Conservation (phyloP, 2,329 filamentous ascomycete species). For the Fusarium longipes region DNA sequence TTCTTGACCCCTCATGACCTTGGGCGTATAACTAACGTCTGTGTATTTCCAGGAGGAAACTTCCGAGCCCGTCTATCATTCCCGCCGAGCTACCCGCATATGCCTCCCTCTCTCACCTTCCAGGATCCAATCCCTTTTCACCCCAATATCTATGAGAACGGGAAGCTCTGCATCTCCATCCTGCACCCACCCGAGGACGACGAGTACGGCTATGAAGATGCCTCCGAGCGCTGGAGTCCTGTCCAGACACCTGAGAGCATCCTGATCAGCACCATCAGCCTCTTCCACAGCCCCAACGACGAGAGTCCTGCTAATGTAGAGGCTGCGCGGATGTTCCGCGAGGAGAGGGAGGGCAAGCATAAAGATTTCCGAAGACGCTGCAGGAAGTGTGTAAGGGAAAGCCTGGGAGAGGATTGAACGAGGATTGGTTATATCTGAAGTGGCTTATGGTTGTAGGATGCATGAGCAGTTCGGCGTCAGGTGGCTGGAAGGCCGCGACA, state of each 20-base stretch:
- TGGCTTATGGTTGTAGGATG: neutral
- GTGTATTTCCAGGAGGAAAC: constrained; percentile 75
- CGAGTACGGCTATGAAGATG: constrained; percentile 91
- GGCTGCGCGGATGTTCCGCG: constrained; percentile 87
- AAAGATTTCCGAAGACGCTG: constrained; percentile 84
- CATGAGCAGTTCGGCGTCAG: constrained; percentile 26
- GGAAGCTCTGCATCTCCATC: constrained; percentile 96
- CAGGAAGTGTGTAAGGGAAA: constrained; percentile 82
- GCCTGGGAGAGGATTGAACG: constrained; percentile 75
- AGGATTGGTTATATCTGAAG: neutral
- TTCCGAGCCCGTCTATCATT: constrained; percentile 89
- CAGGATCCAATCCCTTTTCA: constrained; percentile 87
- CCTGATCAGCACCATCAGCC: constrained; percentile 88
- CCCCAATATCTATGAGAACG: constrained; percentile 90
- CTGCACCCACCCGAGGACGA: constrained; percentile 95
- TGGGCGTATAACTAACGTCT: constrained; percentile 20
- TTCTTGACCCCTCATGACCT: neutral
- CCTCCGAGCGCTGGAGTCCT: constrained; percentile 91
- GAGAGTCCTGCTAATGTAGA: constrained; percentile 96
- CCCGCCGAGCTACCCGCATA: constrained; percentile 84
- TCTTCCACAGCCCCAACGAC: constrained; percentile 92
- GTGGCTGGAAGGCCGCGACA: constrained; percentile 9
- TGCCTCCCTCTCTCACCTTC: constrained; percentile 91
- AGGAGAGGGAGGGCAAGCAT: constrained; percentile 71
- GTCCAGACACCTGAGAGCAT: constrained; percentile 97